Percentiles rank a stretch among this genome's conserved stretches.
Evolutionary conservation across 1,284 basidiomycete species (phyloP).

Genomic region (Malassezia slooffiae): DNA sequence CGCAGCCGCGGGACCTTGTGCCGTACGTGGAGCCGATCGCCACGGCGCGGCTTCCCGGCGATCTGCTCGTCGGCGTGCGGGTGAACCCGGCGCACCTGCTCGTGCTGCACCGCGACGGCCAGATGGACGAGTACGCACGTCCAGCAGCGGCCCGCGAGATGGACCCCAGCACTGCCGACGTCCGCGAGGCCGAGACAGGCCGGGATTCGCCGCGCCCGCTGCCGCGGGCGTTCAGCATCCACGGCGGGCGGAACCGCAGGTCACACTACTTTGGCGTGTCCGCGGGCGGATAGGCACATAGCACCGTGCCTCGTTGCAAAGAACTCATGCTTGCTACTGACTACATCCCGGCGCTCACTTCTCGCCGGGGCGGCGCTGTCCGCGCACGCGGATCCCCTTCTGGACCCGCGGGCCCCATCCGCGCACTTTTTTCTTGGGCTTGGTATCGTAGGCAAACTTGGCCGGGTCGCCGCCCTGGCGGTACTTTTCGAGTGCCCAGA

Average conservation of each 20-base stretch:
- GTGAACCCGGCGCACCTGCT: not conserved
- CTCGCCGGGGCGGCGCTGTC: constrained; percentile 33
- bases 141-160: not conserved
- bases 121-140: constrained; percentile 4
- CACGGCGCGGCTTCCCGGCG: not conserved
- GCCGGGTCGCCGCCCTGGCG: constrained; percentile 54
- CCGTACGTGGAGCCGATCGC: constrained; percentile 4
- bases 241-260: too few relatives aligned
- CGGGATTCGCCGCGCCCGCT: too few relatives aligned
- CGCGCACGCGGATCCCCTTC: constrained; percentile 51
- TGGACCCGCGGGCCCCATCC: constrained; percentile 61
- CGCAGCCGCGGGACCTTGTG: constrained; percentile 4
- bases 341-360: constrained; percentile 15
- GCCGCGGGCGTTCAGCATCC: too few relatives aligned
- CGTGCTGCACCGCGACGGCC: constrained; percentile 9
- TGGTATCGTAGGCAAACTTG: constrained; percentile 57
- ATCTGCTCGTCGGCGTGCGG: constrained; percentile 3
- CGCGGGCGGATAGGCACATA: too few relatives aligned
- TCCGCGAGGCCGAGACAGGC: too few relatives aligned
- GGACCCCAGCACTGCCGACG: too few relatives aligned
- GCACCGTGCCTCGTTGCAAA: too few relatives aligned
- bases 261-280: too few relatives aligned
- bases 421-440: constrained; percentile 61
- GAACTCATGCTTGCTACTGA: too few relatives aligned
- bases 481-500: constrained; percentile 72